Conservation (phyloP, 1,139 yeast species). For the Yamadazyma taylorii region DNA sequence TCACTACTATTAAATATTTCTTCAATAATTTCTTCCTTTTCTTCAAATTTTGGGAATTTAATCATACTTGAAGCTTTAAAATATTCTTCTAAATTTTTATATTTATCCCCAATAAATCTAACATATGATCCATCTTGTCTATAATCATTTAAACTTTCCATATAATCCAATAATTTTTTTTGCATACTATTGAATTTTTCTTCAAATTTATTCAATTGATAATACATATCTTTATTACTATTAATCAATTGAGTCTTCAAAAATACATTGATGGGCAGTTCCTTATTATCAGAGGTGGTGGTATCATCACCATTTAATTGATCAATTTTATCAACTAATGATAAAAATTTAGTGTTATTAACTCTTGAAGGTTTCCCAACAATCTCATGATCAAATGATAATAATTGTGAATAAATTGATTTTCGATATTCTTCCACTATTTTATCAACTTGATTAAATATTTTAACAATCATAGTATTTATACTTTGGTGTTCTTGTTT, state of each 20-base stretch:
- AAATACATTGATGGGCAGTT: constrained; percentile 38
- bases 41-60: constrained; percentile 22
- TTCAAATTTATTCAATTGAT: constrained; percentile 38
- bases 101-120: constrained; percentile 41
- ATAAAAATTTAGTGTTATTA: constrained; percentile 31
- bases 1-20: constrained; percentile 42
- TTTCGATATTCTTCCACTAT: constrained; percentile 66
- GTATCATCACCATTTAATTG: constrained; percentile 25
- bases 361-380: constrained; percentile 13
- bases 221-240: constrained; percentile 35
- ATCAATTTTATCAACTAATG: constrained; percentile 42
- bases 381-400: constrained; percentile 41
- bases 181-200: constrained; percentile 42
- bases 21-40: constrained; percentile 28
- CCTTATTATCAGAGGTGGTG: constrained; percentile 8
- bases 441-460: constrained; percentile 68
- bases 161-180: constrained; percentile 36
- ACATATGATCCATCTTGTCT: constrained; percentile 41
- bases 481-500: constrained; percentile 33
- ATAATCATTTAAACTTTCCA: constrained; percentile 31
- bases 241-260: constrained; percentile 35
- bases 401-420: constrained; percentile 60
- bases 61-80: constrained; percentile 27
- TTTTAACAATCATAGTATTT: constrained; percentile 38
- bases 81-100: constrained; percentile 36